A percentile compares a stretch with the other conserved stretches of the same genome.
phyloP scores from a whole-genome alignment of 208 protist species.

The Naegleria fowleri region DNA sequence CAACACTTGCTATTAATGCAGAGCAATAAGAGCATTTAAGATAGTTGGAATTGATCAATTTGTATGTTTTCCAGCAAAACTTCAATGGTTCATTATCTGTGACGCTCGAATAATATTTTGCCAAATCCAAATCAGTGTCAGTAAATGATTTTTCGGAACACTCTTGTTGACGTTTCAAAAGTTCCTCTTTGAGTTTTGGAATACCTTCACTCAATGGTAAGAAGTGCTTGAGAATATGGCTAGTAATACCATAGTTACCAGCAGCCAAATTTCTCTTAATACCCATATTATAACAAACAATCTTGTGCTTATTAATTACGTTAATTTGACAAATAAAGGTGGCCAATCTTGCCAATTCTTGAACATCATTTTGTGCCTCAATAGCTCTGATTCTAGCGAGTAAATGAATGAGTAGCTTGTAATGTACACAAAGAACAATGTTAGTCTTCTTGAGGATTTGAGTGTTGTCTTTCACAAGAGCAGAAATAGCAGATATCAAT shows the following conservation, averaged over 20 bases:
- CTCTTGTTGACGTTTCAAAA: not conserved
- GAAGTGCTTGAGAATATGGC: not conserved
- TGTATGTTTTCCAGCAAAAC: slow-evolving; percentile 7
- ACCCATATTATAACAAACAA: not conserved
- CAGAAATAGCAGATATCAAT: not conserved
- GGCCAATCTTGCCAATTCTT: not conserved
- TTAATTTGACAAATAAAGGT: slow-evolving; percentile 8
- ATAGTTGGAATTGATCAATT: not conserved
- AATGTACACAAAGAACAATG: slow-evolving; percentile 3
- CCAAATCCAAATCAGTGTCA: not conserved
- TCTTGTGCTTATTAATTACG: slow-evolving; percentile 1
- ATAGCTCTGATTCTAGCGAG: not conserved
- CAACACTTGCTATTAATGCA: not conserved
- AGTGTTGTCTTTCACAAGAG: not conserved
- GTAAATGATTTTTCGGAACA: not conserved
- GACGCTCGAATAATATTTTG: not conserved
- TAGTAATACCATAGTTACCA: slow-evolving; percentile 4
- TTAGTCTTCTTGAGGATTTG: slow-evolving; percentile 17
- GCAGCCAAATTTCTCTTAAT: slow-evolving; percentile 21
- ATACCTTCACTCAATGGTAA: not conserved
- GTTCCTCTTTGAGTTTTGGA: not conserved
- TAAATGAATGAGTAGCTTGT: not conserved
- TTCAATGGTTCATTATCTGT: not conserved
- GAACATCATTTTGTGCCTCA: not conserved
- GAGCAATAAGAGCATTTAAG: not conserved